phyloP scores from a whole-genome alignment of 768 basidiomycete species.

The Phallus indusiatus region DNA sequence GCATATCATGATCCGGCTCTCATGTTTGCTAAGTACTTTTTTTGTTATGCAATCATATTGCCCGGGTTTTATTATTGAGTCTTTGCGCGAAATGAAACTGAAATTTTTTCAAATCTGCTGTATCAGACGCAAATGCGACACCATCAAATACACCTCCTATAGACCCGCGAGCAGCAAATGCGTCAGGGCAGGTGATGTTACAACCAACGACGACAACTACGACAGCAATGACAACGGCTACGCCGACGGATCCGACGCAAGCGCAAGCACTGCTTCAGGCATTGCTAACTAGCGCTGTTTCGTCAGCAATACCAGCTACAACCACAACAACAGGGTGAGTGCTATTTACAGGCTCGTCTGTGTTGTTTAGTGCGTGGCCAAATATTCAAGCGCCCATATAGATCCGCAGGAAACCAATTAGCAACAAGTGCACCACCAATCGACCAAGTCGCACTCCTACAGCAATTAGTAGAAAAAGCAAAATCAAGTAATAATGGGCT shows the following conservation, averaged over 20 bases:
- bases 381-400: slow-evolving; percentile 6
- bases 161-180: slow-evolving; percentile 17
- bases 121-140: slow-evolving; percentile 31
- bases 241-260: slow-evolving; percentile 19
- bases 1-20: slow-evolving; percentile 56
- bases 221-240: slow-evolving; percentile 15
- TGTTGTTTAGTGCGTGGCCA: slow-evolving; percentile 22
- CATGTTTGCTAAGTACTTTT: slow-evolving; percentile 78
- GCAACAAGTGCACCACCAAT: slow-evolving; percentile 42
- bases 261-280: slow-evolving; percentile 57
- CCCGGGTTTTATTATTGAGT: slow-evolving; percentile 20
- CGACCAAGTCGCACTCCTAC: slow-evolving; percentile 60
- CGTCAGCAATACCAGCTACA: slow-evolving; percentile 25
- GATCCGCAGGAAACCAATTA: slow-evolving; percentile 38
- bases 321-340: slow-evolving; percentile 29
- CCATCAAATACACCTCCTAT: slow-evolving; percentile 13
- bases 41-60: slow-evolving; percentile 55
- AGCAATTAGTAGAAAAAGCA: slow-evolving; percentile 64
- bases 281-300: slow-evolving; percentile 58
- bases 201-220: slow-evolving; percentile 22
- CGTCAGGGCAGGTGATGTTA: too few species aligned
- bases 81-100: slow-evolving; percentile 59
- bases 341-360: slow-evolving; percentile 2
- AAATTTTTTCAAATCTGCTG: slow-evolving; percentile 36
- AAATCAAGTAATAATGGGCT: slow-evolving; percentile 27